A percentile compares a stretch with the other conserved stretches of the same genome.
Evolutionary conservation across 306 rosid genomes (phyloP).

Genomic region (Myrica gale): DNA sequence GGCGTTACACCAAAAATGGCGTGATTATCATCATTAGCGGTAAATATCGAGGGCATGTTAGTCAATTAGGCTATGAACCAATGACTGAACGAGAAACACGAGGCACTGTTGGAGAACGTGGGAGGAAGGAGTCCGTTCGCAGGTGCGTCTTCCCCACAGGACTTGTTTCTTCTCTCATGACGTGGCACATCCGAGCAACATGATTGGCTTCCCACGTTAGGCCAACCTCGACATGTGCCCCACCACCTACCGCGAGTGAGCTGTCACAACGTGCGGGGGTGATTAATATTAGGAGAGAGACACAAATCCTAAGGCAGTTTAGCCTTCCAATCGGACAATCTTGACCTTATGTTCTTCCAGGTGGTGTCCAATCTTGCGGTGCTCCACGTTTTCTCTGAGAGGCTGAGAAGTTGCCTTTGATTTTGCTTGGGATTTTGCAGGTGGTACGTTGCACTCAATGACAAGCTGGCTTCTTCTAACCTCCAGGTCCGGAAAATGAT

Average conservation of each 20-base stretch:
- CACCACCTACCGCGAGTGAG: constrained; percentile 54
- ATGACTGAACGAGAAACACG: constrained; percentile 45
- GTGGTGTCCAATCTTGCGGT: background rate
- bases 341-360: constrained; percentile 17
- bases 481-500: background rate
- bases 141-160: constrained; percentile 17
- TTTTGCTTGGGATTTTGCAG: constrained; percentile 41
- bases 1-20: background rate
- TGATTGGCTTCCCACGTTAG: constrained; percentile 59
- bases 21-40: constrained; percentile 7
- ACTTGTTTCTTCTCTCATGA: constrained; percentile 14
- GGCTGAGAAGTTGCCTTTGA: constrained; percentile 4
- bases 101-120: constrained; percentile 45
- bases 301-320: constrained; percentile 31
- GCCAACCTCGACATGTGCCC: constrained; percentile 43
- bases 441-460: constrained; percentile 49
- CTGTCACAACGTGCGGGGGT: constrained; percentile 60
- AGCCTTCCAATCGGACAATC: constrained; percentile 1
- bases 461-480: constrained; percentile 23
- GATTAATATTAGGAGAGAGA: background rate
- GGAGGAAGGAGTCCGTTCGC: constrained; percentile 30
- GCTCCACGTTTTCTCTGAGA: constrained; percentile 35
- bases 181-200: constrained; percentile 54
- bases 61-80: constrained; percentile 28
- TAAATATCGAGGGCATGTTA: constrained; percentile 36